Evolutionary conservation across 768 basidiomycete species (phyloP), one percentile per base, ranked within the genome.

Genomic region (Ramaria rubella): DNA sequence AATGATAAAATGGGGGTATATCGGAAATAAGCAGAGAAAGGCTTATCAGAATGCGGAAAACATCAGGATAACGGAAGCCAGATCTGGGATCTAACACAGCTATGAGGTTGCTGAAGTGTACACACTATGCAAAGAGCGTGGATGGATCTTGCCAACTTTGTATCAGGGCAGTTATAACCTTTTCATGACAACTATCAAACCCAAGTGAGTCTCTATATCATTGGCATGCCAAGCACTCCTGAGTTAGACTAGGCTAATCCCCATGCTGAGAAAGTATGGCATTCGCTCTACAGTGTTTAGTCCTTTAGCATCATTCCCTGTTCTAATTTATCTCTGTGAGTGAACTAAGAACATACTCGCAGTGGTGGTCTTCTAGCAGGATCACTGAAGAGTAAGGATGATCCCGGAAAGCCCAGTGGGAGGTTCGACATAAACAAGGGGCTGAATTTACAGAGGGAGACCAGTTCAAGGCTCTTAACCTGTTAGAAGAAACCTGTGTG

Each of bases 51-150:
- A n/a, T n/a, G n/a, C n/a, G n/a, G n/a, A n/a, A n/a, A n/a, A n/a
- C n/a, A n/a, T n/a, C n/a, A n/a, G n/a, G n/a, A n/a, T n/a, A n/a
- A n/a, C n/a, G n/a, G n/a, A n/a, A n/a, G n/a, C n/a, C n/a, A n/a
- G n/a, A n/a, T n/a, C n/a, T n/a, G n/a, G n/a, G n/a, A n/a, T n/a
- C n/a, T n/a, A n/a, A n/a, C n/a, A n/a, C n/a, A n/a, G 81, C 0
- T 83, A 80, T 79, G 81, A 85, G 65, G 76, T 42, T 12, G 81
- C 81, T 3, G 81, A 83, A 61, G 74, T 84, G 24, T 77, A 82
- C 1, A 72, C 73, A 0, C 83, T 83, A 29, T 82, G 81, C 67
- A 77, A 72, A 49, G 69, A 71, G 3, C 79, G 81, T 21, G 77
- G 76, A 2, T 83, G 75, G 59, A 73, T 82, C 12, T 69, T 74